These are phyloP conservation scores for Solanum sparsipilum DNA, from an alignment of 257 asterid genomes.

Conservation along the genomic window DNA sequence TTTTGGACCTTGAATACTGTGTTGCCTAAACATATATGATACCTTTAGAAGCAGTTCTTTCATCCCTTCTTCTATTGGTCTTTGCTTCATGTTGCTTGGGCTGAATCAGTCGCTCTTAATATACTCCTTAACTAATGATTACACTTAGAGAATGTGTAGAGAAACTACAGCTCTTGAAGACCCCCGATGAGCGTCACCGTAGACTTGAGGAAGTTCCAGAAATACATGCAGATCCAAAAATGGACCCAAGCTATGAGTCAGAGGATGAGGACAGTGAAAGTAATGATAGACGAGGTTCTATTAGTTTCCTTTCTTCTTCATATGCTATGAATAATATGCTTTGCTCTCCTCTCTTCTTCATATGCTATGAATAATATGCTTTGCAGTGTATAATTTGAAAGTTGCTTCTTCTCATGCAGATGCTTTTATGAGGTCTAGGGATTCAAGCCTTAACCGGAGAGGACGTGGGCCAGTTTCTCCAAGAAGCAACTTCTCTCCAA, in stretches of 20 bases:
- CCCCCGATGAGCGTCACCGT: constrained; percentile 90
- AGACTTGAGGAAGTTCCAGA: constrained; percentile 84
- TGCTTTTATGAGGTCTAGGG: constrained; percentile 49
- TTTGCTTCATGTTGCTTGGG: not conserved
- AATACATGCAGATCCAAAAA: constrained; percentile 83
- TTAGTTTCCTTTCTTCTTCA: not conserved
- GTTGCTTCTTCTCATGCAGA: constrained; percentile 32
- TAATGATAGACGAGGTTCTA: constrained; percentile 70
- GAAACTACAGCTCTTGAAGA: constrained; percentile 80
- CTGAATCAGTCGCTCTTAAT: not conserved
- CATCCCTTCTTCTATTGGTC: not conserved
- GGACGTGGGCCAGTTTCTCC: constrained; percentile 73
- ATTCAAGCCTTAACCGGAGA: constrained; percentile 57
- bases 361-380: not conserved
- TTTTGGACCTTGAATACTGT: not conserved
- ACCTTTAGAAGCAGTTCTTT: not conserved
- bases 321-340: no score
- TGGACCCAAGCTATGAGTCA: constrained; percentile 90
- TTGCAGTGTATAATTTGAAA: not conserved
- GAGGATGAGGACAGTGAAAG: constrained; percentile 68
- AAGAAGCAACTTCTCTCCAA: constrained; percentile 39
- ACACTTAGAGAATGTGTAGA: constrained; percentile 99
- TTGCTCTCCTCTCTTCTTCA: not conserved
- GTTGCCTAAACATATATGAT: not conserved
- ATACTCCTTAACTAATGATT: constrained; percentile 49